A percentile compares a stretch with the other conserved stretches of the same genome.
Evolutionary conservation across 441 rosid genomes (phyloP).

Genomic region (Pelargonium australe): DNA sequence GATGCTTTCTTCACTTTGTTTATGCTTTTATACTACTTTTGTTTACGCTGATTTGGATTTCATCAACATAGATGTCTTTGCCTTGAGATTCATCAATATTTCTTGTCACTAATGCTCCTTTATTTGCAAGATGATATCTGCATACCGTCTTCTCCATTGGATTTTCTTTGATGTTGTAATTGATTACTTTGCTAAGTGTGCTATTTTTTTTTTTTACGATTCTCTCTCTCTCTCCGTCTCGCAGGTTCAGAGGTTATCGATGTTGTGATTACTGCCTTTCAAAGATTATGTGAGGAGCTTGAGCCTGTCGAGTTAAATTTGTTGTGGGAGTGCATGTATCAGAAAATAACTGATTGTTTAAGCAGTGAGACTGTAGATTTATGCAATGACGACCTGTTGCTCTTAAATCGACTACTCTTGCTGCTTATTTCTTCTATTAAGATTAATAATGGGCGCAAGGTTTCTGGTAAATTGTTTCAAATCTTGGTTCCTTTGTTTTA

Average conservation of each 20-base stretch:
- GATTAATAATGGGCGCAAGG: slow-evolving; percentile 37
- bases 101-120: background rate
- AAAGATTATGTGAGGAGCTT: slow-evolving; percentile 59
- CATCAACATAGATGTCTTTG: background rate
- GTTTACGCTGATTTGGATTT: background rate
- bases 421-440: slow-evolving; percentile 50
- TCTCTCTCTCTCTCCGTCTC: slow-evolving; percentile 15
- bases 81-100: background rate
- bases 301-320: slow-evolving; percentile 44
- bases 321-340: slow-evolving; percentile 56
- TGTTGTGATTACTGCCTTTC: slow-evolving; percentile 50
- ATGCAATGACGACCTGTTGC: slow-evolving; percentile 20
- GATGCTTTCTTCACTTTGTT: background rate
- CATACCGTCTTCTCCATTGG: background rate
- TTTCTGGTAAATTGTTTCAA: slow-evolving; percentile 41
- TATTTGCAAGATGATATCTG: background rate
- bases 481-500: slow-evolving; percentile 18
- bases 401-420: slow-evolving; percentile 48
- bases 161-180: background rate
- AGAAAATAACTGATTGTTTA: slow-evolving; percentile 40
- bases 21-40: background rate
- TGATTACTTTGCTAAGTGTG: background rate
- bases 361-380: slow-evolving; percentile 15
- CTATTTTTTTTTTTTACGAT: background rate
- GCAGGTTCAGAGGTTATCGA: slow-evolving; percentile 59